Conservation (phyloP, 371 early-diverging fungal genomes). For the Rhizomucor miehei region DNA sequence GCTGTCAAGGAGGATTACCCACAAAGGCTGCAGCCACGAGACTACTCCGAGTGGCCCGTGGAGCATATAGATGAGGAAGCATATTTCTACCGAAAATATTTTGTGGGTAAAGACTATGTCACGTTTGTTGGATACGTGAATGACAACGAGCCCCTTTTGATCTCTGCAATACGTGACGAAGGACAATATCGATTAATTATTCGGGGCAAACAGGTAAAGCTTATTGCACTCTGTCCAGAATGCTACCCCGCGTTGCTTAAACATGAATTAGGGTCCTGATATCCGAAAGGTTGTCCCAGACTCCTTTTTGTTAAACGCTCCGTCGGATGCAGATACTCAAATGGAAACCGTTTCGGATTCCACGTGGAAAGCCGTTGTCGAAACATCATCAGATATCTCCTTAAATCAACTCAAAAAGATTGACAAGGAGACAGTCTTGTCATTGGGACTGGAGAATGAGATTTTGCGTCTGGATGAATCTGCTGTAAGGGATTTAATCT, state of each 20-base stretch:
- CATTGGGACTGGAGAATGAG: conserved; percentile 56
- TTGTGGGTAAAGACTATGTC: conserved; percentile 33
- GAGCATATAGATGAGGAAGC: conserved; percentile 35
- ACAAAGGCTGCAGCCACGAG: neutral
- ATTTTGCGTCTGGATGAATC: conserved; percentile 53
- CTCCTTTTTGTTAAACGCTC: conserved; percentile 23
- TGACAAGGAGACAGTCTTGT: conserved; percentile 31
- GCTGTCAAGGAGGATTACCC: conserved; percentile 1
- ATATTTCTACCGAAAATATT: conserved; percentile 31
- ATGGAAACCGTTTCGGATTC: conserved; percentile 9
- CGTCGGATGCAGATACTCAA: conserved; percentile 8
- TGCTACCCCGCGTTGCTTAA: neutral
- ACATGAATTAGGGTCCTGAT: conserved; percentile 13
- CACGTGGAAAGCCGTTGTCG: conserved; percentile 22
- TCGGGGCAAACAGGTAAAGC: conserved; percentile 31
- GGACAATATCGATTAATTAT: conserved; percentile 32
- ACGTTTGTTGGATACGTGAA: conserved; percentile 32
- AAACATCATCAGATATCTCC: conserved; percentile 15
- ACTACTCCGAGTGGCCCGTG: conserved; percentile 8
- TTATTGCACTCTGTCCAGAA: neutral
- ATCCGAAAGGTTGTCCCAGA: conserved; percentile 19
- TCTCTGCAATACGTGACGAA: conserved; percentile 19
- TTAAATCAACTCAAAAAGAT: conserved; percentile 27
- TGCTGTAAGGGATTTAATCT: conserved; percentile 23
- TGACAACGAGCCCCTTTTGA: conserved; percentile 10